These are phyloP conservation scores for Termitomyces sp. DNA, from an alignment of 768 basidiomycete species.

Conservation along the genomic window DNA sequence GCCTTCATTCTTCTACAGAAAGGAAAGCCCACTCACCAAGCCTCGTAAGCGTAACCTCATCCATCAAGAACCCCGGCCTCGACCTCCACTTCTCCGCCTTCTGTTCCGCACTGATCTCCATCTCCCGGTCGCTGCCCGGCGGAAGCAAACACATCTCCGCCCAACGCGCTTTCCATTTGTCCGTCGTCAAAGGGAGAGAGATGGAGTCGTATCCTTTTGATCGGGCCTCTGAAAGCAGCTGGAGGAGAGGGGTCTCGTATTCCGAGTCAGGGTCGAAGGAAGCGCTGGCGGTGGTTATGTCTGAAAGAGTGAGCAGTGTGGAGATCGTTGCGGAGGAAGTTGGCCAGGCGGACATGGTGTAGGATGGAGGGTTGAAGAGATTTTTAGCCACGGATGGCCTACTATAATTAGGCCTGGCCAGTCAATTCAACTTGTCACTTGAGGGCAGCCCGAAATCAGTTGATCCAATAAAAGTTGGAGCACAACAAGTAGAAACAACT, in stretches of 20 bases:
- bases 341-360: conserved; percentile 30
- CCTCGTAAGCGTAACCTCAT: conserved; percentile 87
- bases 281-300: conserved; percentile 1
- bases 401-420: no score
- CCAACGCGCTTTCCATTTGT: conserved; percentile 87
- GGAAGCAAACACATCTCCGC: conserved; percentile 79
- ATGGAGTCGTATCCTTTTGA: conserved; percentile 71
- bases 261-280: conserved; percentile 1
- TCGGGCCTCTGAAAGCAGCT: conserved; percentile 47
- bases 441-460: not conserved
- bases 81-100: conserved; percentile 86
- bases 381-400: not conserved
- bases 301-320: conserved; percentile 9
- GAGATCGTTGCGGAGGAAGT: conserved; percentile 25
- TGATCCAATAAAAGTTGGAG: not conserved
- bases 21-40: conserved; percentile 60
- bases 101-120: conserved; percentile 43
- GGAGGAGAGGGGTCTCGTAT: conserved; percentile 47
- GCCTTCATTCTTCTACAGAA: not conserved
- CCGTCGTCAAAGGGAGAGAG: conserved; percentile 86
- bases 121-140: conserved; percentile 35
- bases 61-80: conserved; percentile 70
- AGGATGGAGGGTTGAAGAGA: not conserved
- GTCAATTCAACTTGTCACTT: no score
- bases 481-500: conserved; percentile 12